phyloP scores from a whole-genome alignment of 371 early-diverging fungal genomes.

The Mortierella sp. region DNA sequence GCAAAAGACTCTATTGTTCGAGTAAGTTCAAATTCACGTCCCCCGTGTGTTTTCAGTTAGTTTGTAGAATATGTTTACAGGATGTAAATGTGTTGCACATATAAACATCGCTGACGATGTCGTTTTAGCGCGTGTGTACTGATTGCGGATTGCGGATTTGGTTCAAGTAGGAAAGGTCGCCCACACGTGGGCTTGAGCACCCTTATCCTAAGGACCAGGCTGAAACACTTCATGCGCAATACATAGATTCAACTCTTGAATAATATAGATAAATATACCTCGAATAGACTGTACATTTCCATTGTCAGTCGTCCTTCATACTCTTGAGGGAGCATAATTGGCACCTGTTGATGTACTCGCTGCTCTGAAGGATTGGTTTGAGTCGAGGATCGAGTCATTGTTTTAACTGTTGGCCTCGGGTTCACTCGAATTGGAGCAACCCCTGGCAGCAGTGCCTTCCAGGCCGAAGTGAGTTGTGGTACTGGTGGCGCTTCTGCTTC shows the following conservation, averaged over 20 bases:
- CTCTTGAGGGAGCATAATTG: constrained; percentile 45
- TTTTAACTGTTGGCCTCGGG: constrained; percentile 12
- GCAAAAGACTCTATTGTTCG: constrained; percentile 33
- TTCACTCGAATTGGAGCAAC: constrained; percentile 43
- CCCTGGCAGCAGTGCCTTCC: constrained; percentile 48
- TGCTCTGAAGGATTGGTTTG: constrained; percentile 15
- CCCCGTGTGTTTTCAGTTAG: not conserved
- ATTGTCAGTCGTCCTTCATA: constrained; percentile 39
- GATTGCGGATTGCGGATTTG: not conserved
- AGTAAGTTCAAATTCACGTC: not conserved
- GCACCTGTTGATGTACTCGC: constrained; percentile 33
- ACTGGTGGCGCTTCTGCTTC: constrained; percentile 1
- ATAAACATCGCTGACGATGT: not conserved
- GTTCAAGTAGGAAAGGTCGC: not conserved
- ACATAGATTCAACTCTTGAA: not conserved
- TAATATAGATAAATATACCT: constrained; percentile 25
- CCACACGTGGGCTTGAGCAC: constrained; percentile 17
- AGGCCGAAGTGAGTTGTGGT: constrained; percentile 28
- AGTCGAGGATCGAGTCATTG: constrained; percentile 4
- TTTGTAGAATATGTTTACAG: not conserved
- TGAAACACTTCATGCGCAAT: not conserved
- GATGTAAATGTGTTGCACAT: not conserved
- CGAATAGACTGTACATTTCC: constrained; percentile 55
- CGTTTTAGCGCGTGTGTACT: not conserved
- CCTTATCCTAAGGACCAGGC: constrained; percentile 9